phyloP scores from a whole-genome alignment of 495 filamentous ascomycete species.

The Aspergillus affinis region DNA sequence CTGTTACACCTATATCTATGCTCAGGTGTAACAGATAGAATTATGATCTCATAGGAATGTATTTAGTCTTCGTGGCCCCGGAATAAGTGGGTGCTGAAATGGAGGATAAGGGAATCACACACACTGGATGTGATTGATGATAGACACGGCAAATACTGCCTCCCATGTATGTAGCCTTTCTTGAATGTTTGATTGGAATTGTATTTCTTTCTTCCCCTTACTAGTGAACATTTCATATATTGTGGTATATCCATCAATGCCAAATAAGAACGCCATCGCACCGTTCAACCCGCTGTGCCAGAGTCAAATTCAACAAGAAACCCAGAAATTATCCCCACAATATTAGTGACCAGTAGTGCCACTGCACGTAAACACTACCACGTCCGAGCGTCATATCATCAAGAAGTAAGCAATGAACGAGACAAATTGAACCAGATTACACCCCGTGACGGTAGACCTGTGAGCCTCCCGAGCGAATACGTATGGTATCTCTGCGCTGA shows the following conservation, averaged over 20 bases:
- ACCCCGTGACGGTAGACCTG: conserved; percentile 82
- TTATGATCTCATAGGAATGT: too few relatives aligned
- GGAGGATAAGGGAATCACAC: too few relatives aligned
- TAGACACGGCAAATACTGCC: too few relatives aligned
- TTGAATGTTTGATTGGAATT: too few relatives aligned
- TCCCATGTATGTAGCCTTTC: too few relatives aligned
- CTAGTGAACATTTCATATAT: background rate
- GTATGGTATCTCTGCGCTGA: conserved; percentile 84
- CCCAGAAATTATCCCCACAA: background rate
- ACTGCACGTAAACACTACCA: background rate
- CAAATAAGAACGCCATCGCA: background rate
- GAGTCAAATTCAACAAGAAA: background rate
- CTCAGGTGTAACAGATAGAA: too few relatives aligned
- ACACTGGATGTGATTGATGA: too few relatives aligned
- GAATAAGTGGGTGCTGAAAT: too few relatives aligned
- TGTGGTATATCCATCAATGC: background rate
- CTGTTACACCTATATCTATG: too few relatives aligned
- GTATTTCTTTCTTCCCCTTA: too few relatives aligned
- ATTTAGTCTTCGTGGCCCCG: too few relatives aligned
- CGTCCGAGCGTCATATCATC: background rate
- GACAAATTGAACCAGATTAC: conserved; percentile 25
- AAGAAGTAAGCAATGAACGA: background rate
- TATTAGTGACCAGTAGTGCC: background rate
- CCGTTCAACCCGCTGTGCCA: background rate
- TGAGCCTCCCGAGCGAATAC: conserved; percentile 83